Evolutionary conservation across 2,329 filamentous ascomycete genomes (phyloP), one percentile per base, ranked within the genome.

Genomic region (Trichoderma afroharzianum): DNA sequence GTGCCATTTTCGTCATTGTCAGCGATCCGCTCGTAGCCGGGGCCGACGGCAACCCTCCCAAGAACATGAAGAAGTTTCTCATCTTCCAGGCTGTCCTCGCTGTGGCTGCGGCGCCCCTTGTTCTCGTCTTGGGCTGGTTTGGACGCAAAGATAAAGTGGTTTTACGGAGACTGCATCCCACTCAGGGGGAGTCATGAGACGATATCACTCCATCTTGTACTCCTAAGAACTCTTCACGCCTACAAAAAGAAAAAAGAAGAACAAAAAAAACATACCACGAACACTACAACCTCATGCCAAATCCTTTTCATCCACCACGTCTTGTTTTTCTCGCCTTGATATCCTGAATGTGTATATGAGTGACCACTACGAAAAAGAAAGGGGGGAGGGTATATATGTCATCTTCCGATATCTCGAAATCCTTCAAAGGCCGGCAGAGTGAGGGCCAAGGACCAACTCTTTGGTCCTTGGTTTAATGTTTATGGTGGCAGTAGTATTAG

Each of bases 1-100:
- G 96, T 14, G 95, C 90, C 2, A 82, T 95, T 32, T 97, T 98
- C 78, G 92, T 98, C 76, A 83, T 99, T 33, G 82, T 95, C 71
- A 92, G 93, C 83, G 91, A 94, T 79, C 93, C 91, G 21, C 84
- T 98, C 73, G 88, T 89, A 74, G 88, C 83, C 0, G 85, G 84
- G 0, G 77, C 79, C 11, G 79, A 82, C 18, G 89, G 83, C 1
- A 76, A 81, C 43, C 93, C 92, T 15, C 91, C 91, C 0, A 80
- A 82, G 21, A 92, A 94, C 77, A 95, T 98, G 92, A 88, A 87
- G 76, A 85, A 86, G 26, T 89, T 92, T 1, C 83, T 98, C 73
- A 86, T 97, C 26, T 97, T 98, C 78, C 88, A 94, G 75, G 93
- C 93, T 2, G 90, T 93, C 3, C 72, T 97, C 11, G 89, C 90